A percentile compares a stretch with the other conserved stretches of the same genome.
These are phyloP conservation scores for Zelopaecilomyces penicillatus DNA, from an alignment of 2,329 filamentous ascomycete genomes.

Conservation along the genomic window DNA sequence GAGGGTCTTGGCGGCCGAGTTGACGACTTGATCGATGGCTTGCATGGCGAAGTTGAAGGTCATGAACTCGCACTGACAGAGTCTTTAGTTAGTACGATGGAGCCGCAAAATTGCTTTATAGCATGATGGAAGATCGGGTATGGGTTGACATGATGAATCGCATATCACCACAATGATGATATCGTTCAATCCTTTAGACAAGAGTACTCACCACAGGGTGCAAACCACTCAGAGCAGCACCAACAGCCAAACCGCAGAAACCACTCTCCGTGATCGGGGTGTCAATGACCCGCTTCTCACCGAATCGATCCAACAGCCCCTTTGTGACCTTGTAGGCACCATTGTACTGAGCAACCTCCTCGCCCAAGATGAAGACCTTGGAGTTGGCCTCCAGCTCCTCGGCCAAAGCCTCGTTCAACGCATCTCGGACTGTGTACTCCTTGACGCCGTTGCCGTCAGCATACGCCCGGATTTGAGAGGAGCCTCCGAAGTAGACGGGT, in stretches of 20 bases:
- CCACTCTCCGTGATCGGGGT: slow-evolving; percentile 97
- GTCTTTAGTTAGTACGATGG: neutral
- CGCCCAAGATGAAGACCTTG: slow-evolving; percentile 92
- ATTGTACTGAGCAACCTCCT: slow-evolving; percentile 99
- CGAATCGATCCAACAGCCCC: slow-evolving; percentile 92
- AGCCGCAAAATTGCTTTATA: no score
- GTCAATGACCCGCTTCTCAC: slow-evolving; percentile 95
- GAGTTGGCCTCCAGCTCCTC: slow-evolving; percentile 93
- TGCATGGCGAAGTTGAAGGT: slow-evolving; percentile 99
- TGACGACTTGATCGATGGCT: slow-evolving; percentile 98
- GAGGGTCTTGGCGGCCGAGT: slow-evolving; percentile 97
- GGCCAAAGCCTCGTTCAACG: slow-evolving; percentile 92
- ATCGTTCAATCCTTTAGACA: no score
- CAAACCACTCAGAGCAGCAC: slow-evolving; percentile 87
- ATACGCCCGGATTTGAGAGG: slow-evolving; percentile 44
- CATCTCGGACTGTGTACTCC: slow-evolving; percentile 95
- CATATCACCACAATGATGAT: neutral
- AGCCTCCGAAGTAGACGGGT: slow-evolving; percentile 30
- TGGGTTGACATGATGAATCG: slow-evolving; percentile 2
- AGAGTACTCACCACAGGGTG: slow-evolving; percentile 72
- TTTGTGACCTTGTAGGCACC: slow-evolving; percentile 99
- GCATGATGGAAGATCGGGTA: no score
- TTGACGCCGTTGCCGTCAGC: slow-evolving; percentile 58
- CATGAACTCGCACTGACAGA: slow-evolving; percentile 92
- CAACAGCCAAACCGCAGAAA: slow-evolving; percentile 87